These are phyloP conservation scores for Raphanus hybrid DNA, from an alignment of 441 rosid species.

Conservation along the genomic window DNA sequence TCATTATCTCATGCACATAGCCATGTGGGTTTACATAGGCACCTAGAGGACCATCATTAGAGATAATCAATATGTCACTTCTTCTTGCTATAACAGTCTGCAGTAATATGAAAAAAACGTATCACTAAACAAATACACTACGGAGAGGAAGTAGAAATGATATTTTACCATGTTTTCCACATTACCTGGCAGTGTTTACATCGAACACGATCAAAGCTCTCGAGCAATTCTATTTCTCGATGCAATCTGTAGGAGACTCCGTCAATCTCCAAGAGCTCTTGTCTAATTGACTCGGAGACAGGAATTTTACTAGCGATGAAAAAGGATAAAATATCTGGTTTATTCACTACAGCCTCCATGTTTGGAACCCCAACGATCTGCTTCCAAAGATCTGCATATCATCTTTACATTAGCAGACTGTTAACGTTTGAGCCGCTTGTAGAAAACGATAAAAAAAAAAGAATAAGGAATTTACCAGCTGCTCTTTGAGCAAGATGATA, in stretches of 20 bases:
- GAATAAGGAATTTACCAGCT: constrained; percentile 63
- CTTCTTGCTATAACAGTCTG: constrained; percentile 84
- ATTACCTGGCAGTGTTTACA: constrained; percentile 86
- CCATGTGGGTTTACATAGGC: constrained; percentile 87
- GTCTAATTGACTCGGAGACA: constrained; percentile 79
- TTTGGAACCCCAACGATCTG: constrained; percentile 74
- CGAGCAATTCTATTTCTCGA: constrained; percentile 80
- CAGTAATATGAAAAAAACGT: constrained; percentile 7
- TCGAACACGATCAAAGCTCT: constrained; percentile 69
- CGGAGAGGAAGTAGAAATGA: constrained; percentile 1
- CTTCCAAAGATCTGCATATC: constrained; percentile 87
- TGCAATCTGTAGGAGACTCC: constrained; percentile 86
- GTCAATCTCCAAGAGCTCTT: constrained; percentile 92
- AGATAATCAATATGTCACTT: constrained; percentile 95
- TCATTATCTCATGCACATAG: constrained; percentile 81
- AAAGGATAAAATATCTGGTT: constrained; percentile 86
- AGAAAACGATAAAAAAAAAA: background rate
- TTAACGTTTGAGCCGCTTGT: background rate
- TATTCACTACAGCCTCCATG: constrained; percentile 70
- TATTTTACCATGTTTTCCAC: background rate
- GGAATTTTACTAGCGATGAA: constrained; percentile 93
- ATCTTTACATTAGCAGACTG: constrained; percentile 20
- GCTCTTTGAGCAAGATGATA: constrained; percentile 83
- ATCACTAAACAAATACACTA: constrained; percentile 17
- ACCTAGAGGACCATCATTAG: constrained; percentile 92